These are phyloP conservation scores for Vigna reflexopilosa DNA, from an alignment of 306 rosid genomes.

Conservation along the genomic window DNA sequence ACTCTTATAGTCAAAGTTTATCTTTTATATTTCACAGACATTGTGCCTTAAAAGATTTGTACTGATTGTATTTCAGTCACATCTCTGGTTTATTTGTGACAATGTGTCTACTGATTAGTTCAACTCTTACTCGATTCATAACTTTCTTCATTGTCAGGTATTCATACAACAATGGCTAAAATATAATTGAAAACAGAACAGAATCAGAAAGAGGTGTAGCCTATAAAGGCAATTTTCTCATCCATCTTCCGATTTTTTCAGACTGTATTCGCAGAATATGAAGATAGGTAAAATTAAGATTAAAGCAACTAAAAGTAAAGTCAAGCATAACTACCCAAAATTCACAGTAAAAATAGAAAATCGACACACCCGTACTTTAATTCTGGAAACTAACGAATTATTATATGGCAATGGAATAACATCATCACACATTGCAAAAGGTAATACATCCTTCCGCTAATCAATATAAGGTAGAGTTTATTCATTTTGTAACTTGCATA, in stretches of 20 bases:
- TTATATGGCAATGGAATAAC: not conserved
- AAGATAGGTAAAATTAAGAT: not conserved
- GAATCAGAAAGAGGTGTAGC: not conserved
- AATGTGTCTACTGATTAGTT: not conserved
- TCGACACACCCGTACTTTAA: not conserved
- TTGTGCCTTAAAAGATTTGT: not conserved
- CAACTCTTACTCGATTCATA: not conserved
- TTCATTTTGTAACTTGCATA: not conserved
- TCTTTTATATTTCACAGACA: not conserved
- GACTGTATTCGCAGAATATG: not conserved
- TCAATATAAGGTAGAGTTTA: no score
- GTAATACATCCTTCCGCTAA: not conserved
- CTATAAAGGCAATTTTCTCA: not conserved
- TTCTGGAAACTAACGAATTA: not conserved
- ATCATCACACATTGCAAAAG: not conserved
- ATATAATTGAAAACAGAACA: conserved; percentile 1
- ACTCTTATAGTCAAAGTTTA: not conserved
- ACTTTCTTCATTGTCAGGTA: not conserved
- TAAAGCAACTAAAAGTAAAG: not conserved
- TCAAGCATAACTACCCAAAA: not conserved
- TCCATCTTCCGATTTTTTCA: not conserved
- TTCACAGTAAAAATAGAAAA: not conserved
- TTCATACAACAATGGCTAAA: not conserved
- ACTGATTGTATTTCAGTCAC: conserved; percentile 1
- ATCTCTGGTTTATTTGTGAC: not conserved